A percentile compares a stretch with the other conserved stretches of the same genome.
phyloP scores from a whole-genome alignment of 2,329 filamentous ascomycete genomes.

The Trematosphaeria pertusa region DNA sequence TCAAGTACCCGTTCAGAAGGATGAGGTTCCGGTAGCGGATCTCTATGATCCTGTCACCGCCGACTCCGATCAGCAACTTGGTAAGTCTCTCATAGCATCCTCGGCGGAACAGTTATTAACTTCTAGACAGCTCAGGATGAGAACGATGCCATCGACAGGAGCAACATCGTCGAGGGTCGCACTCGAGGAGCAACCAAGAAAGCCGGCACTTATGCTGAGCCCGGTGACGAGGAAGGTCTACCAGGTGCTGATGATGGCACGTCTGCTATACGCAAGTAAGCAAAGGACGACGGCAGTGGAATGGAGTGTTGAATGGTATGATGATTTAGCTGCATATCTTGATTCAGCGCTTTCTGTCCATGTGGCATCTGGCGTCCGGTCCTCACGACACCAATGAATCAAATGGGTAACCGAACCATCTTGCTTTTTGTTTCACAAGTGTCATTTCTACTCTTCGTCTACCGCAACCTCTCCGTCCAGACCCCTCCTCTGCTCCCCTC shows the following conservation, averaged over 20 bases:
- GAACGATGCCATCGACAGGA: constrained; percentile 55
- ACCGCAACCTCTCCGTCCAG: too few species aligned
- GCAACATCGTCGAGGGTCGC: constrained; percentile 56
- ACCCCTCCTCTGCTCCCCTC: too few species aligned
- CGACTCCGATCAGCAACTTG: constrained; percentile 56
- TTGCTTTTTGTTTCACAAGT: too few species aligned
- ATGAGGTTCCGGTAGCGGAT: constrained; percentile 55
- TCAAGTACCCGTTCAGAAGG: constrained; percentile 55
- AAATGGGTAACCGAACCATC: too few species aligned
- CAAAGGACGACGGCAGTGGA: too few species aligned
- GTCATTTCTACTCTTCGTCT: too few species aligned
- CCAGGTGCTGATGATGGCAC: constrained; percentile 45
- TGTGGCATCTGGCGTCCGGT: too few species aligned
- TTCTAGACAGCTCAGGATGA: constrained; percentile 53
- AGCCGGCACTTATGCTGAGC: constrained; percentile 56
- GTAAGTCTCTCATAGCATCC: constrained; percentile 37
- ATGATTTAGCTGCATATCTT: too few species aligned
- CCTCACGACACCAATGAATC: too few species aligned
- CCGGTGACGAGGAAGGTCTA: constrained; percentile 59
- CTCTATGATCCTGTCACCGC: constrained; percentile 52
- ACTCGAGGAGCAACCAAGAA: constrained; percentile 57
- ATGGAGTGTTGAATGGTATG: too few species aligned
- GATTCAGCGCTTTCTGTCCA: too few species aligned
- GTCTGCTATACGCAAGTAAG: constrained; percentile 31
- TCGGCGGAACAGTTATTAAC: constrained; percentile 1